Evolutionary conservation across 176 grass and related monocot species (phyloP), one percentile per base, ranked within the genome.

Genomic region (Thalia dealbata): DNA sequence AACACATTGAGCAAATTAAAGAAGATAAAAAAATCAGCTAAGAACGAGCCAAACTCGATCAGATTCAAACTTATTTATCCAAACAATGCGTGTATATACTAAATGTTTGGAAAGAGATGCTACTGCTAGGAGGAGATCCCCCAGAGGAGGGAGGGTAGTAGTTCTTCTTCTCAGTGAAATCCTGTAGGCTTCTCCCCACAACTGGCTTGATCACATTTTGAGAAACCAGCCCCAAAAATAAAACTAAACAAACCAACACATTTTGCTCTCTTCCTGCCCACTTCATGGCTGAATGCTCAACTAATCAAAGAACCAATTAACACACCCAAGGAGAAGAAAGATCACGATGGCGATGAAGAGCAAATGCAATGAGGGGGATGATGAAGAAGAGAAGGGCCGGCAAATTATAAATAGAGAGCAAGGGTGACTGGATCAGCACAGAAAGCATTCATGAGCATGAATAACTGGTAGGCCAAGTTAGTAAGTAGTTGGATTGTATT

Each of bases 401-500:
- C 13, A 29, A 25, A 72, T n/a, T n/a, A n/a, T 72, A 72, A 52
- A 72, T 52, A 52, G 9, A 28, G 23, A 30, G 16, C 52, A 10
- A 10, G 19, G 24, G 24, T 21, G 6, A 41, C 38, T 11, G 23
- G 35, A 68, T 43, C 65, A 15, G 7, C 32, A 8, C 1, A 10
- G 6, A 71, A 48, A 26, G 48, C 25, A 52, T 52, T 72, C 48
- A 52, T 54, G 15, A 68, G 38, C 48, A 72, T 54, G 9, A 52
- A 72, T 72, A 38, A 29, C 11, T 23, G 21, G 32, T 43, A 16
- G 13, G 62, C 25, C 14, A 38, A 35, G 24, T 13, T 25, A 70
- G 67, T 6, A 21, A 70, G 67, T 70, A 35, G 70, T 52, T 72
- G 48, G 70, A 52, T 8, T 14, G 51, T 48, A 72, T 35, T 72